Percentiles rank a stretch among this genome's conserved stretches.
phyloP scores from a whole-genome alignment of 768 basidiomycete species.

The Hydnomerulius pinastri region DNA sequence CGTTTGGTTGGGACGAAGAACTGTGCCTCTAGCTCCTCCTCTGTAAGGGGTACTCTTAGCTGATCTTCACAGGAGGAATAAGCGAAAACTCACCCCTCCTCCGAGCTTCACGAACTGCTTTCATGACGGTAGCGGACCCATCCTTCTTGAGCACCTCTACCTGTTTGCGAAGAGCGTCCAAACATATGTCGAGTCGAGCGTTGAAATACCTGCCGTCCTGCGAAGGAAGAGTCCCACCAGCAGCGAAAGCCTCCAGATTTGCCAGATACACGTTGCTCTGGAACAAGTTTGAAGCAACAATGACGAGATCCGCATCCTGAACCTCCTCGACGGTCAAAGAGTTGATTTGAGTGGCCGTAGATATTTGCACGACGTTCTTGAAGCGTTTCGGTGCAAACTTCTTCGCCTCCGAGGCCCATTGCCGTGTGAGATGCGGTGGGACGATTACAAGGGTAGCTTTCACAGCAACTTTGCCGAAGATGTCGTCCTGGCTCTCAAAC shows the following conservation, averaged over 20 bases:
- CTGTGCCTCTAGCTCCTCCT: constrained; percentile 52
- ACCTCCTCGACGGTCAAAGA: constrained; percentile 70
- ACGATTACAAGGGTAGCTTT: constrained; percentile 85
- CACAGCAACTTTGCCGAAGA: constrained; percentile 67
- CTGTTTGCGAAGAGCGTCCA: constrained; percentile 61
- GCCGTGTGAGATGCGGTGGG: constrained; percentile 85
- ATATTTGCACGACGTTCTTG: constrained; percentile 60
- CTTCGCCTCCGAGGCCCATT: constrained; percentile 84
- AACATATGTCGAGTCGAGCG: constrained; percentile 67
- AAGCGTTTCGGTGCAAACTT: constrained; percentile 65
- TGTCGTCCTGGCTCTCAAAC: constrained; percentile 48
- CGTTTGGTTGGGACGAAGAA: constrained; percentile 57
- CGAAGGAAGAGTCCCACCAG: constrained; percentile 66
- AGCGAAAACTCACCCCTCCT: constrained; percentile 50
- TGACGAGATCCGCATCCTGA: constrained; percentile 80
- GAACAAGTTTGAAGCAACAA: constrained; percentile 87
- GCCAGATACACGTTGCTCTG: constrained; percentile 73
- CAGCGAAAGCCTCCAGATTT: constrained; percentile 74
- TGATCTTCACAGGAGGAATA: neutral
- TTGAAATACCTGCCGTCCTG: constrained; percentile 89
- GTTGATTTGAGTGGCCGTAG: constrained; percentile 72
- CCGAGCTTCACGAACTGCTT: constrained; percentile 63
- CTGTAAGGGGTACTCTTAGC: constrained; percentile 32
- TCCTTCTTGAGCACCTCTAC: constrained; percentile 67
- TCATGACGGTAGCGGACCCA: constrained; percentile 61